Percentiles rank a stretch among this genome's conserved stretches.
Conservation (phyloP, 208 protist genomes). For the Crithidia expoeki region DNA sequence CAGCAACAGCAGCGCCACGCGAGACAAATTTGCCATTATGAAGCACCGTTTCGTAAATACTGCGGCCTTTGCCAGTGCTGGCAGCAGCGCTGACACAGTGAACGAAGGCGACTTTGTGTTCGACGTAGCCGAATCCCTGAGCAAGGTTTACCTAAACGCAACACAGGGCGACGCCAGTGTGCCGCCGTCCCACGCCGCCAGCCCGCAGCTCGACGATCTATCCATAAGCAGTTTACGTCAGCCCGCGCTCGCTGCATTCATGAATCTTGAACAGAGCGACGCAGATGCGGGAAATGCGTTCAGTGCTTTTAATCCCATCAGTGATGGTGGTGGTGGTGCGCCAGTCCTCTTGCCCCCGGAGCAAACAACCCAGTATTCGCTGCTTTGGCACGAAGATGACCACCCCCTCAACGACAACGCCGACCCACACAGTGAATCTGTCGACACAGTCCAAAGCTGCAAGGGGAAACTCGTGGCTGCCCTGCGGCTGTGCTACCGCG, state of each 20-base stretch:
- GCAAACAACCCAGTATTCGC: neutral
- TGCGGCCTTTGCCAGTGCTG: neutral
- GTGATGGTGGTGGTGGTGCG: neutral
- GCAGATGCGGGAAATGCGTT: neutral
- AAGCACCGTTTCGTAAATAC: neutral
- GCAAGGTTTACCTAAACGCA: neutral
- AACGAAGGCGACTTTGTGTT: conserved; percentile 21
- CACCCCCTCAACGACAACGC: neutral
- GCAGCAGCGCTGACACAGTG: neutral
- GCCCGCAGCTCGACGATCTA: neutral
- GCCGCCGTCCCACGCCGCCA: neutral
- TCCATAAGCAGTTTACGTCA: neutral
- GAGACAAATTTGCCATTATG: conserved; percentile 13
- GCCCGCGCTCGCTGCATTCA: conserved; percentile 3
- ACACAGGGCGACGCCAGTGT: neutral
- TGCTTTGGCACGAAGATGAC: conserved; percentile 5
- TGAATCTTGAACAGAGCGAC: neutral
- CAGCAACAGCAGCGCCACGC: conserved; percentile 10
- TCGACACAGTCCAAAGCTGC: neutral
- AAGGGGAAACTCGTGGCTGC: conserved; percentile 11
- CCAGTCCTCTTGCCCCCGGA: neutral
- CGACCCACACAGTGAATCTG: neutral
- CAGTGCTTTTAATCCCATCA: neutral
- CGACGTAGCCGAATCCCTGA: conserved; percentile 2
- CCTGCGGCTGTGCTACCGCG: conserved; percentile 35